phyloP scores from a whole-genome alignment of 2,329 filamentous ascomycete species.

The Apiospora hydei region DNA sequence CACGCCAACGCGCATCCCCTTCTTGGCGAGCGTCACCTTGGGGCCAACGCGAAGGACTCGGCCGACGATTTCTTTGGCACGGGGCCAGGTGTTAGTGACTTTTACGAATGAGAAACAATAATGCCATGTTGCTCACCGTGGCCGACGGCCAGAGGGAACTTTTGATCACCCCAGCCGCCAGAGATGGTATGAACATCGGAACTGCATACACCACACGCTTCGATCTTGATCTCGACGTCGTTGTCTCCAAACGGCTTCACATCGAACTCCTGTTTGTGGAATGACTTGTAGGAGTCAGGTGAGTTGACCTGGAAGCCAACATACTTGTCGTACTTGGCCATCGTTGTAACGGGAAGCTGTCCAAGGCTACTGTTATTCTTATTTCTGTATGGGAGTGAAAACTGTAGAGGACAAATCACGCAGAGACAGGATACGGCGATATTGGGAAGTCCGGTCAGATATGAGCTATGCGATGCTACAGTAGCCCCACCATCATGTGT shows the following conservation, averaged over 20 bases:
- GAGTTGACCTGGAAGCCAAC: constrained; percentile 66
- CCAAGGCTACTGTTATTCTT: neutral
- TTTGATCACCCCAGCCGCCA: constrained; percentile 65
- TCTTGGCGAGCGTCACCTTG: constrained; percentile 67
- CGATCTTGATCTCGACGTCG: constrained; percentile 88
- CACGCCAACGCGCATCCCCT: constrained; percentile 72
- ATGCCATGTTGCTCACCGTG: constrained; percentile 57
- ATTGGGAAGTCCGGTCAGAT: neutral
- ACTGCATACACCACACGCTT: constrained; percentile 79
- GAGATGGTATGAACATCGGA: constrained; percentile 76
- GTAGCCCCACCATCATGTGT: constrained; percentile 7
- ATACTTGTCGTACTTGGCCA: constrained; percentile 67
- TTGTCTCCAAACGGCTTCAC: constrained; percentile 87
- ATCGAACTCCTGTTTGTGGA: constrained; percentile 77
- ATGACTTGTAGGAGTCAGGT: constrained; percentile 62
- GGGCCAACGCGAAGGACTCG: constrained; percentile 71
- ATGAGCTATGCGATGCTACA: neutral
- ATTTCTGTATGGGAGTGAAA: neutral
- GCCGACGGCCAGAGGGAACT: constrained; percentile 59
- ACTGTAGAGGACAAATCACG: neutral
- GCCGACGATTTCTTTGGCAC: constrained; percentile 67
- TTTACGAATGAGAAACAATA: neutral
- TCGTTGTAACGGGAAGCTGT: constrained; percentile 32
- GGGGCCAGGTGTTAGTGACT: neutral
- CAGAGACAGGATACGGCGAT: neutral